Evolutionary conservation across 2,329 filamentous ascomycete genomes (phyloP).

Genomic region (Alternaria tenuissima): DNA sequence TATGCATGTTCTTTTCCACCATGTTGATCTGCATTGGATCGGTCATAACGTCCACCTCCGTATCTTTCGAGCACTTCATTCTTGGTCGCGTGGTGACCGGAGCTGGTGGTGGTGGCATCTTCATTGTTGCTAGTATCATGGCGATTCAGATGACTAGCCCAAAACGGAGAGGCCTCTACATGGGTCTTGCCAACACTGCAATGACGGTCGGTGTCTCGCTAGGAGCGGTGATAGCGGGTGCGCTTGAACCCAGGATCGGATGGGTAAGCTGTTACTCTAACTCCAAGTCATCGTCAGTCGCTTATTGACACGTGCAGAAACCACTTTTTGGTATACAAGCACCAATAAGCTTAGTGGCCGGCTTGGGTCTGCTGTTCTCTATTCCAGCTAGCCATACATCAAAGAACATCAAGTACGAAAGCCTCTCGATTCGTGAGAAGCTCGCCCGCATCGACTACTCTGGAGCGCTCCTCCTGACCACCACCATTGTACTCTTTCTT

Average conservation of each 20-base stretch:
- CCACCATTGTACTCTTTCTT: conserved; percentile 74
- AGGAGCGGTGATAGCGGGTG: conserved; percentile 75
- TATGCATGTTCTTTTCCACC: conserved; percentile 70
- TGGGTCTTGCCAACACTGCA: conserved; percentile 76
- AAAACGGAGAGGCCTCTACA: conserved; percentile 73
- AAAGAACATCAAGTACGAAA: conserved; percentile 48
- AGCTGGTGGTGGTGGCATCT: conserved; percentile 73
- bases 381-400: conserved; percentile 62
- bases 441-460: conserved; percentile 76
- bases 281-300: neutral
- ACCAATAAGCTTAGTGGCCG: conserved; percentile 69
- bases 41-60: conserved; percentile 69
- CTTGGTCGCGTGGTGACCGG: conserved; percentile 73
- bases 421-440: conserved; percentile 59
- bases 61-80: conserved; percentile 69
- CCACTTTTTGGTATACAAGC: conserved; percentile 77
- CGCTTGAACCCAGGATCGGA: conserved; percentile 68
- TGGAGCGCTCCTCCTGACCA: conserved; percentile 65
- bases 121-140: conserved; percentile 77
- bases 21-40: conserved; percentile 68
- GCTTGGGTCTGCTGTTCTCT: conserved; percentile 68
- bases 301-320: conserved; percentile 58
- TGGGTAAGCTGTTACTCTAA: conserved; percentile 65
- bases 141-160: conserved; percentile 76
- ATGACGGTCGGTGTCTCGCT: conserved; percentile 76